Base-by-base conservation (phyloP, 2,329 filamentous ascomycete genomes). In the Ophiosphaerella narmari region DNA sequence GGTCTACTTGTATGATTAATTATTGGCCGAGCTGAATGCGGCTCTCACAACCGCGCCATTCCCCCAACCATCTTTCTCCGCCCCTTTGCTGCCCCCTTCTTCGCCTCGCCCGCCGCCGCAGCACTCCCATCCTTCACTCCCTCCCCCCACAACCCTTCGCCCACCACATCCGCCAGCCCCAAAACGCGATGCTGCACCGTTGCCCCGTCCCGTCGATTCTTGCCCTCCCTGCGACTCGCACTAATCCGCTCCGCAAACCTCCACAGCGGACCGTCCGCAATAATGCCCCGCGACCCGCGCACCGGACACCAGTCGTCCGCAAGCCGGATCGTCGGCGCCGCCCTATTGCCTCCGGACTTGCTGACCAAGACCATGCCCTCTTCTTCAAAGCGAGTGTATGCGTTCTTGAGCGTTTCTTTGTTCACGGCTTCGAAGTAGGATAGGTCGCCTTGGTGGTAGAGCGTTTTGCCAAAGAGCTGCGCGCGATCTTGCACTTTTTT, bases 401-500 rank as follows among this genome's bases (percentile, higher is more conserved):
- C 88, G 73, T 99, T 99, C 68, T 94, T 96, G 48, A 99, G 82
- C 0, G 92, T 96, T 73, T 99, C 93, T 65, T 97, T 97, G 79
- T 99, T 99, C 57, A 99, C 93, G 2, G 94, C 92, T 75, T 99
- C 94, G 62, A 97, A 97, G 75, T 99, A 99, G 26, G 88, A 92
- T 8, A 99, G 83, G 66, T 99, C 94, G 48, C 94, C 94, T 77
- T 99, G 93, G 70, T 99, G 93, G 68, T 97, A 99, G 1, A 99
- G 81, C 0, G 94, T 97, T 75, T 99, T 97, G 46, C 94, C 94
- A 26, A 97, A 57, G 48, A 94, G 67, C 65, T 96, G 91, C 0
- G 92, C 90, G 60, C 83, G 88, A 65, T 90, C 86, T 60, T 97
- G 90, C 0, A 89, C 88, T 62, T 88, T 89, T 53, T 86, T 85